These are phyloP conservation scores for Russula compacta DNA, from an alignment of 768 basidiomycete species.

Conservation along the genomic window DNA sequence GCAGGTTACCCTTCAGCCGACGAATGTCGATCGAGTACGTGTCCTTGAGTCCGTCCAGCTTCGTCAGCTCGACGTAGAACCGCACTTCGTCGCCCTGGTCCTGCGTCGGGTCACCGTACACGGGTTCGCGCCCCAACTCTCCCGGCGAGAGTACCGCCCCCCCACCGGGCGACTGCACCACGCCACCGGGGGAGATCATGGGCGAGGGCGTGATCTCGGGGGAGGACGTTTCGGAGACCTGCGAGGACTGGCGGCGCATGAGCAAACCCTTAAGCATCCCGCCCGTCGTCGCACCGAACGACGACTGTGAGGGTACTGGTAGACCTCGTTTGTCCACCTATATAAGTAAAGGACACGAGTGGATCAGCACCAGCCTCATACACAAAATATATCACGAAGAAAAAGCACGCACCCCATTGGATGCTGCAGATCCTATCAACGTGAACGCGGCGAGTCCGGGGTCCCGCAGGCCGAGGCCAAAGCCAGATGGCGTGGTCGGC, in stretches of 20 bases:
- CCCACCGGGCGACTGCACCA: conserved; percentile 11
- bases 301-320: conserved; percentile 69
- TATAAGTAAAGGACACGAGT: neutral
- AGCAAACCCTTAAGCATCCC: conserved; percentile 83
- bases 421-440: conserved; percentile 74
- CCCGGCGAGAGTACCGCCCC: conserved; percentile 18
- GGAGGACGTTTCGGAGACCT: conserved; percentile 38
- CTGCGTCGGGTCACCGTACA: conserved; percentile 72
- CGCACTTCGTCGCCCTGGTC: conserved; percentile 95
- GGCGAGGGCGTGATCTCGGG: conserved; percentile 20
- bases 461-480: conserved; percentile 38
- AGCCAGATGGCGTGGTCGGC: conserved; percentile 11
- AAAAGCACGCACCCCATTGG: conserved; percentile 63
- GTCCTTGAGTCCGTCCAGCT: conserved; percentile 81
- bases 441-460: conserved; percentile 63
- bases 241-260: conserved; percentile 86
- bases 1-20: conserved; percentile 82
- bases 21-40: conserved; percentile 90
- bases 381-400: neutral
- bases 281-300: conserved; percentile 51
- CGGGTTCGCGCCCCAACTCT: conserved; percentile 38
- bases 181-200: conserved; percentile 1
- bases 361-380: neutral
- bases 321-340: conserved; percentile 87
- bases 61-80: conserved; percentile 90